Conservation (phyloP, 805 yeast species). For the Kazachstania kunashirensis region DNA sequence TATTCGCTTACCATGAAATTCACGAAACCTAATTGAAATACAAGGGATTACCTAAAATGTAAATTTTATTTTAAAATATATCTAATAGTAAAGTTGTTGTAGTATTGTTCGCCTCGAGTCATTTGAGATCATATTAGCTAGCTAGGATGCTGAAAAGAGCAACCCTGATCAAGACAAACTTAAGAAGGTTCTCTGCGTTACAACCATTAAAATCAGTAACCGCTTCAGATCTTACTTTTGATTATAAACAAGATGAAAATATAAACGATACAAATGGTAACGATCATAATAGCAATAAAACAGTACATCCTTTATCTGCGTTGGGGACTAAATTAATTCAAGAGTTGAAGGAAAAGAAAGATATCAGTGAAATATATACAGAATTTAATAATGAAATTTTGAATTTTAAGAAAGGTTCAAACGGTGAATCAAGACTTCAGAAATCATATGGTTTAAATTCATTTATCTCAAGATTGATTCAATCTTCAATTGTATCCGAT, state of each 20-base stretch:
- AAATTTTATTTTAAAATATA: too few species aligned
- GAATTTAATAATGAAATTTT: slow-evolving; percentile 3
- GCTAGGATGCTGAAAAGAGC: not conserved
- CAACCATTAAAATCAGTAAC: not conserved
- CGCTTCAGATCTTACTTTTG: not conserved
- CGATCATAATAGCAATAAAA: not conserved
- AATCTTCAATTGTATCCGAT: slow-evolving; percentile 2
- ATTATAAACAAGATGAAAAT: not conserved
- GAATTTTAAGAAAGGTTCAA: not conserved
- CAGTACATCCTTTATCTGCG: slow-evolving; percentile 1
- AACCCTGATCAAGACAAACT: not conserved
- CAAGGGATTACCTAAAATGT: too few species aligned
- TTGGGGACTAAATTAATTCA: not conserved
- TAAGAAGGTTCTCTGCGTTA: slow-evolving; percentile 1
- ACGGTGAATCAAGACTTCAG: slow-evolving; percentile 2
- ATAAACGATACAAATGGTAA: not conserved
- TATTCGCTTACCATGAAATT: too few species aligned
- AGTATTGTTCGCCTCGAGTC: too few species aligned
- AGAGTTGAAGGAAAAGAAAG: slow-evolving; percentile 1
- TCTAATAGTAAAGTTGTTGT: too few species aligned
- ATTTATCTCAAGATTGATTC: slow-evolving; percentile 1
- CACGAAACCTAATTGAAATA: too few species aligned
- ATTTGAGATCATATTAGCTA: not conserved
- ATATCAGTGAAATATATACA: slow-evolving; percentile 1
- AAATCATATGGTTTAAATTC: slow-evolving; percentile 3